Evolutionary conservation across 2,329 filamentous ascomycete species (phyloP).

Genomic region (Arthrobotrys pseudoclavata): DNA sequence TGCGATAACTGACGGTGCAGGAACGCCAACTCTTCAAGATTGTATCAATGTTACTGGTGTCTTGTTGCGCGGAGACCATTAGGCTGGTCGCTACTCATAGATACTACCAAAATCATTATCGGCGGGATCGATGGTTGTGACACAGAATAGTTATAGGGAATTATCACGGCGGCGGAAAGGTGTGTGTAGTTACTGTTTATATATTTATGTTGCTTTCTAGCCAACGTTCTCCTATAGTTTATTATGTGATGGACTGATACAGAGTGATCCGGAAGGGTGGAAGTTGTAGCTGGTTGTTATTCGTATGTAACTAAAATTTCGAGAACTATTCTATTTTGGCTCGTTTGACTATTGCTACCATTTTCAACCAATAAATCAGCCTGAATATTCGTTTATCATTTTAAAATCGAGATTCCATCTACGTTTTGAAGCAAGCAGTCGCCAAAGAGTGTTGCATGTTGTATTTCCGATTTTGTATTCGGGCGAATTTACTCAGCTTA

Average conservation of each 20-base stretch:
- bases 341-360: no score
- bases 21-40: neutral
- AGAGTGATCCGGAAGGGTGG: no score
- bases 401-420: no score
- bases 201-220: no score
- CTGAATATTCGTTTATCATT: no score
- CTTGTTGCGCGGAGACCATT: neutral
- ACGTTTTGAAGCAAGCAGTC: no score
- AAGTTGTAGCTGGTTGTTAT: no score
- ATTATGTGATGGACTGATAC: no score
- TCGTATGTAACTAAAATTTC: no score
- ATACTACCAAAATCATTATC: neutral
- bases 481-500: neutral
- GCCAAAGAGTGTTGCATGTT: neutral
- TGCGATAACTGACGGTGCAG: neutral
- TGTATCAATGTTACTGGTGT: neutral
- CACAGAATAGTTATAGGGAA: neutral
- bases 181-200: neutral
- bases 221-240: no score
- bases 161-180: neutral
- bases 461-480: neutral
- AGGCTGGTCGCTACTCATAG: neutral
- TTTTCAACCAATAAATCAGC: no score
- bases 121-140: neutral
- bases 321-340: no score